Evolutionary conservation across 768 basidiomycete genomes (phyloP).

Genomic region (Astraeus odoratus): DNA sequence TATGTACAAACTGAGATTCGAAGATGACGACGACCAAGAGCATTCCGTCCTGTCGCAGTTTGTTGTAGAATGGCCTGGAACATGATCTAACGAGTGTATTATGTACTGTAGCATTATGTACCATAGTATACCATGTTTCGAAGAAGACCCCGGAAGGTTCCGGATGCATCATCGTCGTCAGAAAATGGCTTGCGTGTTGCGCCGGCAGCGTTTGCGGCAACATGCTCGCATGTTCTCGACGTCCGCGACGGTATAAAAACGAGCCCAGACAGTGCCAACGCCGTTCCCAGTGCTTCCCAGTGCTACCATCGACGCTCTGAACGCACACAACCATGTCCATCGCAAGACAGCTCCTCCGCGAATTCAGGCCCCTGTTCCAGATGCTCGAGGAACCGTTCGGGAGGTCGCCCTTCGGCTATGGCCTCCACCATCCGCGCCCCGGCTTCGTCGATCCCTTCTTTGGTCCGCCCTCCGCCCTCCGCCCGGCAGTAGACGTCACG

Average conservation of each 20-base stretch:
- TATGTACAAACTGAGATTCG: slow-evolving; percentile 76
- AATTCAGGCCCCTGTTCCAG: slow-evolving; percentile 70
- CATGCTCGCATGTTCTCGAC: neutral
- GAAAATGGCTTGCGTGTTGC: neutral
- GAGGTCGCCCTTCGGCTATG: slow-evolving; percentile 15
- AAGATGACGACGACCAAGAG: slow-evolving; percentile 83
- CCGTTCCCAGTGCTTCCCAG: neutral
- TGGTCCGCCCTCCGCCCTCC: slow-evolving; percentile 22
- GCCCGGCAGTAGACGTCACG: slow-evolving; percentile 60
- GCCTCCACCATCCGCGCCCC: slow-evolving; percentile 27
- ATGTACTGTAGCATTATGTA: neutral
- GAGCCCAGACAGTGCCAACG: neutral
- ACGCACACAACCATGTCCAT: slow-evolving; percentile 48
- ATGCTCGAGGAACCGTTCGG: slow-evolving; percentile 67
- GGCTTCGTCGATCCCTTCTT: slow-evolving; percentile 49
- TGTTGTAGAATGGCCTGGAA: slow-evolving; percentile 76
- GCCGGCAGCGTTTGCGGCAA: neutral
- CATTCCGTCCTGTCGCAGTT: slow-evolving; percentile 68
- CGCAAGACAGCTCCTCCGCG: slow-evolving; percentile 55
- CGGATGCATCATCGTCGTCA: neutral
- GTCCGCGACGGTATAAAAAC: neutral
- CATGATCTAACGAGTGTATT: slow-evolving; percentile 2
- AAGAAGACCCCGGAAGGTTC: neutral
- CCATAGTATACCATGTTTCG: neutral
- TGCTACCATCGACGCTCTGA: neutral